These are phyloP conservation scores for Arabidopsis lyrata DNA, from an alignment of 441 rosid genomes.

Conservation along the genomic window DNA sequence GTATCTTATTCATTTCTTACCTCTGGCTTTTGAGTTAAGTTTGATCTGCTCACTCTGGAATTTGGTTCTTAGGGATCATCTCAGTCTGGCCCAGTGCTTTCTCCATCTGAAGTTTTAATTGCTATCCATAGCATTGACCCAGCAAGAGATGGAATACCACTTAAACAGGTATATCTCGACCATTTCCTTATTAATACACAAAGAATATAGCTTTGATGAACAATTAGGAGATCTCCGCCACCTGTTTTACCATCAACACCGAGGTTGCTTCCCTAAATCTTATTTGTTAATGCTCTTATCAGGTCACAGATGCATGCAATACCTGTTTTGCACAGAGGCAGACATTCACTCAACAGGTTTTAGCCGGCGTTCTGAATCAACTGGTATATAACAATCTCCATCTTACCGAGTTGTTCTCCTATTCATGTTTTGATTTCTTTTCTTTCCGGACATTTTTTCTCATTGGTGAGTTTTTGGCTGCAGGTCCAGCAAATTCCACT, in stretches of 20 bases:
- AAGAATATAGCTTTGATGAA: slow-evolving; percentile 26
- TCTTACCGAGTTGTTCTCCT: not conserved
- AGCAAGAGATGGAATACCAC: slow-evolving; percentile 87
- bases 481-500: slow-evolving; percentile 99
- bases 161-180: slow-evolving; percentile 72
- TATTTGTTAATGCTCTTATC: slow-evolving; percentile 38
- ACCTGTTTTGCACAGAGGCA: slow-evolving; percentile 93
- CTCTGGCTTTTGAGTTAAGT: slow-evolving; percentile 21
- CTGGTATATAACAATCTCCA: slow-evolving; percentile 64
- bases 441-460: slow-evolving; percentile 31
- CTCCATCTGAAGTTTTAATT: slow-evolving; percentile 88
- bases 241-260: slow-evolving; percentile 26
- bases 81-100: slow-evolving; percentile 70
- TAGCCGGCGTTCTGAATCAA: slow-evolving; percentile 97
- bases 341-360: slow-evolving; percentile 93
- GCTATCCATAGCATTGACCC: slow-evolving; percentile 98
- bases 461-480: slow-evolving; percentile 44
- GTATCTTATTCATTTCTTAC: slow-evolving; percentile 51
- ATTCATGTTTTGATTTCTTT: slow-evolving; percentile 4
- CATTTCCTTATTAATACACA: slow-evolving; percentile 25
- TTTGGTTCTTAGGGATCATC: slow-evolving; percentile 71
- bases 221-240: slow-evolving; percentile 8
- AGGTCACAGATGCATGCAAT: slow-evolving; percentile 98
- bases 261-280: slow-evolving; percentile 35
- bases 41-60: slow-evolving; percentile 34